Percentiles rank a stretch among this genome's conserved stretches.
These are phyloP conservation scores for Crithidia brevicula DNA, from an alignment of 208 protist species.

Conservation along the genomic window DNA sequence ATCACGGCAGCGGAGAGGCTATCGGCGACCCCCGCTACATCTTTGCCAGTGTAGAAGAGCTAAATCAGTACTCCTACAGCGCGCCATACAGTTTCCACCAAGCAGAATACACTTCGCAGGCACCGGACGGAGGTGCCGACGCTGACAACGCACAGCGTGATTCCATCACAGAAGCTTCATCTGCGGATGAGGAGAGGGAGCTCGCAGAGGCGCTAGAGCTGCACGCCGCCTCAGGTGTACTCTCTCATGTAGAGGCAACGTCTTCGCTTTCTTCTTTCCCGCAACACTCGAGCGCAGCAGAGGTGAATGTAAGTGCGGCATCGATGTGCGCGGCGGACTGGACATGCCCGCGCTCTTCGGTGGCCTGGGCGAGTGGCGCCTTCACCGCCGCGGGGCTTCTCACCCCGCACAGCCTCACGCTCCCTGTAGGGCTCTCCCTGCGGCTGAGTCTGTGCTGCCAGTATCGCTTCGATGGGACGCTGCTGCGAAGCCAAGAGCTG, in stretches of 20 bases:
- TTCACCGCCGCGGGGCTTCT: conserved; percentile 64
- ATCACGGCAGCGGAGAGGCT: too few species aligned
- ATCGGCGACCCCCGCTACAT: not conserved
- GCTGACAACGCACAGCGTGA: too few species aligned
- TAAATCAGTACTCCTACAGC: conserved; percentile 9
- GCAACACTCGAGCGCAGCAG: not conserved
- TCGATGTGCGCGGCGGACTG: conserved; percentile 44
- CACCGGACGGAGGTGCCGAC: not conserved
- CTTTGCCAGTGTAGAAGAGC: conserved; percentile 22
- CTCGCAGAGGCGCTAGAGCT: not conserved
- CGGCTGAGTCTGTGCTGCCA: conserved; percentile 84
- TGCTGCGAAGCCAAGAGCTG: conserved; percentile 59
- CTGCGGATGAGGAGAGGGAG: not conserved
- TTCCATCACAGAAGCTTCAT: too few species aligned
- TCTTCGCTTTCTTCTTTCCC: not conserved
- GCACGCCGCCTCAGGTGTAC: not conserved
- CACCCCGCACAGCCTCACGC: conserved; percentile 63
- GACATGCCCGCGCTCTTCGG: conserved; percentile 78
- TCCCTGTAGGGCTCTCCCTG: conserved; percentile 57
- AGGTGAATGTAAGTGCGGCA: not conserved
- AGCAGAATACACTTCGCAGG: not conserved
- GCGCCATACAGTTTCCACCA: conserved; percentile 17
- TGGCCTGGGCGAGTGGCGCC: conserved; percentile 84
- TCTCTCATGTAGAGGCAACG: too few species aligned
- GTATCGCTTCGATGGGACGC: conserved; percentile 69